These are phyloP conservation scores for Saprolegnia diclina DNA, from an alignment of 352 stramenopile genomes.

Conservation along the genomic window DNA sequence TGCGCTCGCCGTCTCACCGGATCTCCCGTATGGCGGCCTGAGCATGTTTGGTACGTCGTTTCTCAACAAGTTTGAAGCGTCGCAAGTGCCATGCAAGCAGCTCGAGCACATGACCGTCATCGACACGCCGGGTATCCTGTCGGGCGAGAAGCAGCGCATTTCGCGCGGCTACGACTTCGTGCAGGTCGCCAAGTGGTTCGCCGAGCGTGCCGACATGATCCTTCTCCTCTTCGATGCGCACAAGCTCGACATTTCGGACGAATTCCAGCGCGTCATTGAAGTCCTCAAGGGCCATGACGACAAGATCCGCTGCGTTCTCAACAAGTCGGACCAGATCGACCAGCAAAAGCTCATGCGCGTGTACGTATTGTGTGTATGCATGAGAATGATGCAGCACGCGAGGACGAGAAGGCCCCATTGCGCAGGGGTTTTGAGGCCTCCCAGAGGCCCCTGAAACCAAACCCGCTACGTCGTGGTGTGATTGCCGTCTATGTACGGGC, in stretches of 20 bases:
- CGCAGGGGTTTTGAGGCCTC: conserved; percentile 43
- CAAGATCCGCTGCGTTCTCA: conserved; percentile 98
- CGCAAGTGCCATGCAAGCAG: conserved; percentile 90
- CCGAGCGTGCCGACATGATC: conserved; percentile 96
- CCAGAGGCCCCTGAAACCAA: conserved; percentile 25
- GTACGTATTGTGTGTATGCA: conserved; percentile 39
- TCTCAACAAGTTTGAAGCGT: conserved; percentile 96
- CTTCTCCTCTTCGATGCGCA: conserved; percentile 99
- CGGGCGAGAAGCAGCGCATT: conserved; percentile 97
- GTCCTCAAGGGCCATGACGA: conserved; percentile 95
- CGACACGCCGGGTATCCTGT: conserved; percentile 98
- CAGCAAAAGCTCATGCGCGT: conserved; percentile 96
- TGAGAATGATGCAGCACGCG: neutral
- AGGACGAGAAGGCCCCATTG: conserved; percentile 31
- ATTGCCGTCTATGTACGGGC: no score
- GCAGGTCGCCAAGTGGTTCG: conserved; percentile 89
- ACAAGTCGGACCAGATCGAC: conserved; percentile 99
- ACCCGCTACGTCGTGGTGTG: neutral
- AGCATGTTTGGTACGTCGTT: conserved; percentile 98
- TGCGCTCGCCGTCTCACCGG: conserved; percentile 91
- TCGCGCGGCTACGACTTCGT: conserved; percentile 96
- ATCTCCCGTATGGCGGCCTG: conserved; percentile 91
- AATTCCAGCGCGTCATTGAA: conserved; percentile 97
- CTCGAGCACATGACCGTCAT: conserved; percentile 96
- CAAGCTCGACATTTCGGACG: conserved; percentile 99